These are phyloP conservation scores for Fusarium phyllophilum DNA, from an alignment of 2,329 filamentous ascomycete species.

Conservation along the genomic window DNA sequence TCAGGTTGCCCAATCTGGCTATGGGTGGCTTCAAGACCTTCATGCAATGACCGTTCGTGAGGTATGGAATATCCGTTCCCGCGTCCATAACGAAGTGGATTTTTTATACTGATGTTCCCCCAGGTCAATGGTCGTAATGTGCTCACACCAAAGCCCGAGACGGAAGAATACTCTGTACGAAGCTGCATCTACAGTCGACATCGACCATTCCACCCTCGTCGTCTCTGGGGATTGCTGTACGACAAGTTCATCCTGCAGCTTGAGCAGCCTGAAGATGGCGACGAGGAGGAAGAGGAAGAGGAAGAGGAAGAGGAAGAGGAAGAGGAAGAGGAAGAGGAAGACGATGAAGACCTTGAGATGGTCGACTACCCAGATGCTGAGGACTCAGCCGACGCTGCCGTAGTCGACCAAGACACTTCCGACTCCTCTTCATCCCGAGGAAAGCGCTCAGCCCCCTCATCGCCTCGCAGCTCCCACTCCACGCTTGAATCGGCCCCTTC, in stretches of 20 bases:
- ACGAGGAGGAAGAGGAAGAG: constrained; percentile 48
- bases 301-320: constrained; percentile 47
- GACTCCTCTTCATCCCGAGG: constrained; percentile 23
- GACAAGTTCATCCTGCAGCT: constrained; percentile 63
- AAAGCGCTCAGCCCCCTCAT: constrained; percentile 35
- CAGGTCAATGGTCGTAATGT: constrained; percentile 60
- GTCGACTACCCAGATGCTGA: constrained; percentile 23
- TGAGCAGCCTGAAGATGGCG: constrained; percentile 52
- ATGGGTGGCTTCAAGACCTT: constrained; percentile 76
- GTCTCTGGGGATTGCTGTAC: constrained; percentile 57
- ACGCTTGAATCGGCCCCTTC: constrained; percentile 41
- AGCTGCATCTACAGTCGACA: constrained; percentile 75
- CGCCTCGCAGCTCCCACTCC: constrained; percentile 38
- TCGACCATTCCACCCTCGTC: constrained; percentile 62
- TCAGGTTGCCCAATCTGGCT: constrained; percentile 69
- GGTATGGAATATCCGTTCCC: constrained; percentile 45
- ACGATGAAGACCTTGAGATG: constrained; percentile 42
- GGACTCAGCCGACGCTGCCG: neutral
- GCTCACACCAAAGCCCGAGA: constrained; percentile 74
- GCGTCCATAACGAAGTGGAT: no score
- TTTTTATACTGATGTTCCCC: neutral
- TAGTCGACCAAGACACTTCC: neutral
- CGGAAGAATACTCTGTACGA: constrained; percentile 76
- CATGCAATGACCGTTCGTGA: constrained; percentile 73
- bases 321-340: constrained; percentile 45